These are phyloP conservation scores for Aurinia saxatilis DNA, from an alignment of 345 rosid species.

Conservation along the genomic window DNA sequence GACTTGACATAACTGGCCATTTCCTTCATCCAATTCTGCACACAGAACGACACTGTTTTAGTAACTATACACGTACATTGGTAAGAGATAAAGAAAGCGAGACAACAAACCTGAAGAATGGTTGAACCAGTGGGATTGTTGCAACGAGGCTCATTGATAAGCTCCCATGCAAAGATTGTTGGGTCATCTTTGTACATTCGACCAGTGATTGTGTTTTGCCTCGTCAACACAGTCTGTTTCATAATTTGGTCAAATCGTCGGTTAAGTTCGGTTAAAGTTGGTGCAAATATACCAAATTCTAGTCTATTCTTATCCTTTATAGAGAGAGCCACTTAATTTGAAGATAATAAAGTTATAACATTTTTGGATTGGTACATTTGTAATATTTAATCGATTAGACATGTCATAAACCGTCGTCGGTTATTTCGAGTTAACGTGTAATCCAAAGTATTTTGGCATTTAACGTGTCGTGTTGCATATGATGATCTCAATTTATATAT, in stretches of 20 bases:
- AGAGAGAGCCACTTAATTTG: neutral
- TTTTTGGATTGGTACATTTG: neutral
- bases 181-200: conserved; percentile 67
- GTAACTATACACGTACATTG: neutral
- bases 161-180: conserved; percentile 83
- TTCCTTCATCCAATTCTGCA: conserved; percentile 56
- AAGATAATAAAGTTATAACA: neutral
- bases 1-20: conserved; percentile 66
- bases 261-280: conserved; percentile 17
- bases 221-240: conserved; percentile 60
- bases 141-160: conserved; percentile 79
- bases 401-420: conserved; percentile 4
- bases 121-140: conserved; percentile 40
- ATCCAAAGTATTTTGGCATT: neutral
- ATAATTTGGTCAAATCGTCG: conserved; percentile 11
- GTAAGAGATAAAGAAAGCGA: neutral
- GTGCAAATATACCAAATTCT: neutral
- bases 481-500: neutral
- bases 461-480: conserved; percentile 16
- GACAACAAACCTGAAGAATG: conserved; percentile 44
- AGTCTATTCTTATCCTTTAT: neutral
- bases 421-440: conserved; percentile 14
- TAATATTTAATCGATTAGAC: neutral
- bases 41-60: neutral
- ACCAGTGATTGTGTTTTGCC: conserved; percentile 62